Conservation (phyloP, 768 basidiomycete genomes). For the Ramaria sp. region DNA sequence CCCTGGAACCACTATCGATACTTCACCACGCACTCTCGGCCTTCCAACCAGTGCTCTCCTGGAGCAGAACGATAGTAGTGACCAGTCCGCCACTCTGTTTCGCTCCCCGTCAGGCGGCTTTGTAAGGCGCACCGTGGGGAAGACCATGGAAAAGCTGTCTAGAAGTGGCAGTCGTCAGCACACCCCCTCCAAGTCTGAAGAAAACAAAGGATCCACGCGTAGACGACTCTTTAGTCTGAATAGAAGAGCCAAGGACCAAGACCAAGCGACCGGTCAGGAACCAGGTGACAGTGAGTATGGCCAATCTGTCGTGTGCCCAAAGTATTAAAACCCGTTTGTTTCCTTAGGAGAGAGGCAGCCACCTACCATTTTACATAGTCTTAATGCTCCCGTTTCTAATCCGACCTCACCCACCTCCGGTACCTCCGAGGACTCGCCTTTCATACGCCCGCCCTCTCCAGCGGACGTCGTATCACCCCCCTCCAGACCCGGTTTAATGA, state of each 20-base stretch:
- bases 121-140: conserved; percentile 34
- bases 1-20: conserved; percentile 16
- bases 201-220: conserved; percentile 22
- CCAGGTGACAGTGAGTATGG: conserved; percentile 12
- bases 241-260: conserved; percentile 40
- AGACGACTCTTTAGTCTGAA: conserved; percentile 48
- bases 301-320: not conserved
- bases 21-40: conserved; percentile 11
- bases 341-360: not conserved
- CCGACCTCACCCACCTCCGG: not conserved
- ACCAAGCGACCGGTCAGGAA: conserved; percentile 32
- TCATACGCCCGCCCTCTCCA: conserved; percentile 68
- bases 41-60: not conserved
- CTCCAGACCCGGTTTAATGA: conserved; percentile 33
- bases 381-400: not conserved
- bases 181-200: conserved; percentile 1
- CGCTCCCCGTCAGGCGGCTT: conserved; percentile 32
- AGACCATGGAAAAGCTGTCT: conserved; percentile 56
- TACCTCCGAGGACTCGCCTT: conserved; percentile 44
- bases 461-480: conserved; percentile 23
- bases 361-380: not conserved
- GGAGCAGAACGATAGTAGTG: not conserved
- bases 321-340: not conserved
- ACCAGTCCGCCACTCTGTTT: not conserved
- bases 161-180: conserved; percentile 21